Conservation (phyloP, 805 yeast species). For the Nakazawaea populi region DNA sequence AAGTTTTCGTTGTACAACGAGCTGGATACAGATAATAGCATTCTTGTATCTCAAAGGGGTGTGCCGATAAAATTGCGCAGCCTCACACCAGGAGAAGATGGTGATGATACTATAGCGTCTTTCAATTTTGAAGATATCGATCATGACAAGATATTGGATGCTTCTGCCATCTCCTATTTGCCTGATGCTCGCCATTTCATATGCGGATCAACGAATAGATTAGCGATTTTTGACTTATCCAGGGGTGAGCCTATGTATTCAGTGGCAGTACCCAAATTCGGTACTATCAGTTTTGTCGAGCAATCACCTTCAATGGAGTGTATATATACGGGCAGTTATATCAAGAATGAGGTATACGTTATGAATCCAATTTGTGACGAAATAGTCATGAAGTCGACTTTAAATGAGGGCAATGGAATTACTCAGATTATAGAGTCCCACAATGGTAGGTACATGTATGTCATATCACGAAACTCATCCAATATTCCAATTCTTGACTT, state of each 20-base stretch:
- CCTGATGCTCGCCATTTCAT: slow-evolving; percentile 17
- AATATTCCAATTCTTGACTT: slow-evolving; percentile 28
- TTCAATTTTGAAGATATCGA: slow-evolving; percentile 24
- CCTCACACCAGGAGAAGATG: slow-evolving; percentile 16
- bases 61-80: slow-evolving; percentile 29
- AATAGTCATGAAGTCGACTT: slow-evolving; percentile 5
- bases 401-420: slow-evolving; percentile 22
- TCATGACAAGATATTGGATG: slow-evolving; percentile 27
- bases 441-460: slow-evolving; percentile 30
- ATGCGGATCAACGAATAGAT: slow-evolving; percentile 24
- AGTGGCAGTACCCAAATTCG: slow-evolving; percentile 6
- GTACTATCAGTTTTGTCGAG: slow-evolving; percentile 17
- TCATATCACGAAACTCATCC: slow-evolving; percentile 23
- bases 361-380: slow-evolving; percentile 17
- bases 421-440: slow-evolving; percentile 28
- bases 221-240: slow-evolving; percentile 25
- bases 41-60: slow-evolving; percentile 24
- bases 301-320: slow-evolving; percentile 2
- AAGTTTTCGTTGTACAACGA: slow-evolving; percentile 24
- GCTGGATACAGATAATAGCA: slow-evolving; percentile 12
- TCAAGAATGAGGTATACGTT: slow-evolving; percentile 17
- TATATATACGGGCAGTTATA: neutral
- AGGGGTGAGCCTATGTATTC: slow-evolving; percentile 17
- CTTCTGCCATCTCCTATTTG: slow-evolving; percentile 21
- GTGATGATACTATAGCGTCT: slow-evolving; percentile 14